Evolutionary conservation across 306 rosid species (phyloP), one percentile per base, ranked within the genome.

Genomic region (Aeschynomene evenia): DNA sequence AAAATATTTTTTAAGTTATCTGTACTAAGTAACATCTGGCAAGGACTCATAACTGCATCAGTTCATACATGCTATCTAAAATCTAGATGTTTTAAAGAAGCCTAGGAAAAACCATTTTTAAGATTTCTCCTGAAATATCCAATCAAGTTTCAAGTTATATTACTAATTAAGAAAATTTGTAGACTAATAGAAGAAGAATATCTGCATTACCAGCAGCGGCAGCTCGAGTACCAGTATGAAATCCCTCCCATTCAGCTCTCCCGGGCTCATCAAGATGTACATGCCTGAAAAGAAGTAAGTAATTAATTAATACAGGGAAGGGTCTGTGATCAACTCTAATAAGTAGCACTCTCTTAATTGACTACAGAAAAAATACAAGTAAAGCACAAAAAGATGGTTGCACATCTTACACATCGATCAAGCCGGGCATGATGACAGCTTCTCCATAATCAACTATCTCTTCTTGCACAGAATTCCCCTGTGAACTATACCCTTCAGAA

Each of bases 181-280:
- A 48, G 36, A 39, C 19, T 21, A 71, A 70, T 9, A 62, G 45
- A 37, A 39, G 66, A 73, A 54, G 69, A 65, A 43, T 34, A 64
- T 75, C 57, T 36, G 49, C 77, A 67, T 71, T 71, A 94, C 98
- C 97, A 71, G 98, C 98, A 71, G 97, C 98, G 23, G 98, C 98
- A 65, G 98, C 98, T 83, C 72, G 81, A 33, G 96, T 94, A 52
- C 98, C 96, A 0, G 95, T 85, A 43, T 80, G 85, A 88, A 94
- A 94, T 66, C 97, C 98, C 77, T 94, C 98, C 98, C 98, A 90
- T 14, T 90, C 95, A 56, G 85, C 55, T 82, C 96, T 86, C 64
- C 98, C 98, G 2, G 98, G 98, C 63, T 94, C 98, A 62, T 94
- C 91, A 67, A 94, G 96, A 84, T 94, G 98, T 34, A 84, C 87